Evolutionary conservation across 148 eudicot species (phyloP), one percentile per base, ranked within the genome.

Genomic region (Rhododendron ovatum): DNA sequence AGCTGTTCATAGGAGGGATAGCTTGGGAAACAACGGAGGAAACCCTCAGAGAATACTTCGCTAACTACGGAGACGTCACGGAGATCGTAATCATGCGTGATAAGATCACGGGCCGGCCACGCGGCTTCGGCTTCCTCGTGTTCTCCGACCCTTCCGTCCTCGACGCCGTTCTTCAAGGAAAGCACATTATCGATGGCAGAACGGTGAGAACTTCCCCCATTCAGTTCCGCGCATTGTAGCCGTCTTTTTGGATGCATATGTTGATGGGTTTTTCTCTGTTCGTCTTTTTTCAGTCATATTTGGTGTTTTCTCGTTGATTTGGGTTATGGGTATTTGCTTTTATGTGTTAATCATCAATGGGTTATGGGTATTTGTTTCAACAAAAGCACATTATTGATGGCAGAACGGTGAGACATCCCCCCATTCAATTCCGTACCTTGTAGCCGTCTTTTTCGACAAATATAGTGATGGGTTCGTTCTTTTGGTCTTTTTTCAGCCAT

Each of bases 1-100:
- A 88, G 85, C 69, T 88, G 15, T 88, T 88, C 82, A 81, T 88
- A 20, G 89, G 89, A 48, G 89, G 89, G n/a, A 85, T 88, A 74
- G 87, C 85, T 7, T 88, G 89, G 89, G 87, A 88, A 11, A 88
- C 87, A 8, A 85, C 82, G 18, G 89, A 88, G 78, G 85, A 67
- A 9, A 83, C 48, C 39, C 85, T 83, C 59, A 67, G 28, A 26
- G 85, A 45, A 43, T 8, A 83, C 85, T 83, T 83, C 15, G 41
- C 59, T 33, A 41, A 43, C 39, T 83, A 65, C 30, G 85, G 85
- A 65, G 85, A 83, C 14, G 85, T 83, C 39, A 67, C 78, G 10
- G 59, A 83, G 17, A 30, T 45, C 78, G 85, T 83, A 28, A 59
- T 83, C 43, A 83, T 83, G 78, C 85, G 85, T 13, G 85, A 83